These are phyloP conservation scores for Termitomyces sp. DNA, from an alignment of 768 basidiomycete genomes.

Conservation along the genomic window DNA sequence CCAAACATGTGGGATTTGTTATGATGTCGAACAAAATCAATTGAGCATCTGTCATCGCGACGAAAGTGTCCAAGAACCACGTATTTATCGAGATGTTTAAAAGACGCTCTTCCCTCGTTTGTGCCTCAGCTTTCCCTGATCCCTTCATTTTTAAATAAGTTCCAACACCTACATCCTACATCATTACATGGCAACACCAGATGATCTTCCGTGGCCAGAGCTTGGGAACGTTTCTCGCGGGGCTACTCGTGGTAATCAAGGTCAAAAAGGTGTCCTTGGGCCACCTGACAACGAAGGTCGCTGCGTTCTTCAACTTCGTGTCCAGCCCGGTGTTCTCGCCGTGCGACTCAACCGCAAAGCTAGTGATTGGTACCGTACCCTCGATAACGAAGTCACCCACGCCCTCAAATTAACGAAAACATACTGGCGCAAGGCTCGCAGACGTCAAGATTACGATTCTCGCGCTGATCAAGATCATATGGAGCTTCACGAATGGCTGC, in stretches of 20 bases:
- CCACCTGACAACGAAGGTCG: conserved; percentile 72
- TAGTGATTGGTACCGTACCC: conserved; percentile 77
- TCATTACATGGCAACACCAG: conserved; percentile 45
- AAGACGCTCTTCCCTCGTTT: conserved; percentile 4
- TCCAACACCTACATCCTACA: conserved; percentile 14
- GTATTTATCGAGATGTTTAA: conserved; percentile 12
- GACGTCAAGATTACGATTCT: conserved; percentile 81
- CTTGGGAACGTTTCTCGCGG: conserved; percentile 81
- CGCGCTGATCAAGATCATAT: conserved; percentile 85
- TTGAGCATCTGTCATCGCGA: conserved; percentile 11
- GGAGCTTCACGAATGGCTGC: conserved; percentile 85
- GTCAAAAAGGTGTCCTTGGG: conserved; percentile 75
- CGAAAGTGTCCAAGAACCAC: conserved; percentile 3
- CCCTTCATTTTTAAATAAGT: conserved; percentile 16
- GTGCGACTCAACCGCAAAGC: conserved; percentile 70
- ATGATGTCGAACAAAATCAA: conserved; percentile 17
- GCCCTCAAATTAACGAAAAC: conserved; percentile 83
- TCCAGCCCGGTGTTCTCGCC: conserved; percentile 77
- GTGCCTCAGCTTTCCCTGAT: conserved; percentile 13
- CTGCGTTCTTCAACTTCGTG: conserved; percentile 70
- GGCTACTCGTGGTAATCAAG: conserved; percentile 81
- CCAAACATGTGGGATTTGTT: conserved; percentile 18
- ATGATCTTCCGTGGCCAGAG: conserved; percentile 85
- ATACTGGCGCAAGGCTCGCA: conserved; percentile 77
- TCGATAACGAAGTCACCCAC: conserved; percentile 73